These are phyloP conservation scores for Effrenium voratum DNA, from an alignment of 73 alveolate genomes.

Conservation along the genomic window DNA sequence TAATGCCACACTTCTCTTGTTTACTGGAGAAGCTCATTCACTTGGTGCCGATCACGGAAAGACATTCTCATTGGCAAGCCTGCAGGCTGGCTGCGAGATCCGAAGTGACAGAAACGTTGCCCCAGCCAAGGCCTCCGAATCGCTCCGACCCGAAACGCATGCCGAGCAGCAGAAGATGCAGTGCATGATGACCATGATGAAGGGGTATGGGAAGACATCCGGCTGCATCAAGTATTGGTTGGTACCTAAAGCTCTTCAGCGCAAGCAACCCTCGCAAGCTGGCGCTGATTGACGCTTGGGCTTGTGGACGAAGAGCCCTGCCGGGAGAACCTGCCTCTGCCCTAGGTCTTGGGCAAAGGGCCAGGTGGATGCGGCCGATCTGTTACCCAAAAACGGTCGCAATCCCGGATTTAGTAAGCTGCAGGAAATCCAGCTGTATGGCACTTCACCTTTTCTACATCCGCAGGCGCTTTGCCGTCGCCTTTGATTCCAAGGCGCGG, in stretches of 20 bases:
- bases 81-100: too few species aligned
- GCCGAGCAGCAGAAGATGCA: conserved; percentile 34
- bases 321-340: background rate
- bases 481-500: background rate
- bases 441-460: background rate
- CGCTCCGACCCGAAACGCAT: too few species aligned
- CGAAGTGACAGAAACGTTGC: too few species aligned
- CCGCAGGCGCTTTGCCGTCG: background rate
- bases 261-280: background rate
- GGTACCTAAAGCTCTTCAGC: conserved; percentile 38
- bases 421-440: background rate
- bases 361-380: background rate
- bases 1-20: background rate
- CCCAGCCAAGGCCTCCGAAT: too few species aligned
- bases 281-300: background rate
- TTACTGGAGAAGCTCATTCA: background rate
- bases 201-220: conserved; percentile 85
- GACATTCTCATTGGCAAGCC: background rate
- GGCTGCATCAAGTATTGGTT: conserved; percentile 70
- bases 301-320: background rate
- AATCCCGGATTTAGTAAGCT: background rate
- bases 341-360: background rate
- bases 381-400: background rate
- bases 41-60: background rate
- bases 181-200: conserved; percentile 36